These are phyloP conservation scores for Petasospora fabianii DNA, from an alignment of 1,139 yeast genomes.

Conservation along the genomic window DNA sequence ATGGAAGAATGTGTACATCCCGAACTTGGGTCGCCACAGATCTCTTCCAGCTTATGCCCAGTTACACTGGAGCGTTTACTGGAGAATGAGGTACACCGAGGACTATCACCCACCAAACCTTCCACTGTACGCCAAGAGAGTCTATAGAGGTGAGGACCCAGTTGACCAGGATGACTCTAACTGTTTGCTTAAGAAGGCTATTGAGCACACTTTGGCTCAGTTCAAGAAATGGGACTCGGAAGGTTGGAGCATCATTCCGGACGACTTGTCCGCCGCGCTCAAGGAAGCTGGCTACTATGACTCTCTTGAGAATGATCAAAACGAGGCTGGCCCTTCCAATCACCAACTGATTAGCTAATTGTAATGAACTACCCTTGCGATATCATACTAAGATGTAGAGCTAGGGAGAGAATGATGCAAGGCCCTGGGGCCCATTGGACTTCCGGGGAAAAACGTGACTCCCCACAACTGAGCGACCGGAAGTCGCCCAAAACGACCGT, in stretches of 20 bases:
- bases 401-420: too few relatives aligned
- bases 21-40: constrained; percentile 52
- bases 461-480: too few relatives aligned
- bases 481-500: too few relatives aligned
- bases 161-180: constrained; percentile 14
- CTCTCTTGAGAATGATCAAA: too few relatives aligned
- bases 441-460: too few relatives aligned
- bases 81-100: constrained; percentile 44
- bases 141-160: constrained; percentile 27
- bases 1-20: constrained; percentile 46
- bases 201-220: constrained; percentile 28
- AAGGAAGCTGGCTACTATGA: constrained; percentile 2
- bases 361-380: too few relatives aligned
- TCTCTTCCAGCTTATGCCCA: constrained; percentile 43
- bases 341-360: too few relatives aligned
- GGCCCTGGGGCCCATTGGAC: too few relatives aligned
- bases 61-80: constrained; percentile 61
- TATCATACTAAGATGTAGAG: too few relatives aligned
- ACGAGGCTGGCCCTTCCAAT: background rate
- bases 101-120: constrained; percentile 46
- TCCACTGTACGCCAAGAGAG: constrained; percentile 32
- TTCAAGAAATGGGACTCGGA: constrained; percentile 30
- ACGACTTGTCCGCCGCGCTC: constrained; percentile 33
- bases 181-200: constrained; percentile 9
- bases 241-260: constrained; percentile 40